Conservation (phyloP, 345 rosid genomes). For the Brassica rapa region DNA sequence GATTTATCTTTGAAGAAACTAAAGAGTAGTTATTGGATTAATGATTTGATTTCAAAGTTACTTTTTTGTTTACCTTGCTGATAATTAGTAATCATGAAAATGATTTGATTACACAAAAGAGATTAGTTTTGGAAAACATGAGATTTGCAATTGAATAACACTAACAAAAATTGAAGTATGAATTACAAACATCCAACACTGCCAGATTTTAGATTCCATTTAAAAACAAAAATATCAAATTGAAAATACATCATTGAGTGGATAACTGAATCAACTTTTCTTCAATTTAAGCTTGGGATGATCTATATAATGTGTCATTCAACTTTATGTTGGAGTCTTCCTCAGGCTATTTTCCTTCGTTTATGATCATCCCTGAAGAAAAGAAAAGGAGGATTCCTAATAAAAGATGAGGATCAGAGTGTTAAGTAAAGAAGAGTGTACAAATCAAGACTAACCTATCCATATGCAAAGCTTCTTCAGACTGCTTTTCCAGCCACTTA, state of each 20-base stretch:
- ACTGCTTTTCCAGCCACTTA: constrained; percentile 58
- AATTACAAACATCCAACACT: background rate
- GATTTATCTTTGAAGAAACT: background rate
- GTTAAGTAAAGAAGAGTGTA: background rate
- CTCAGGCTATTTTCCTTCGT: constrained; percentile 44
- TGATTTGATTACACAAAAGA: background rate
- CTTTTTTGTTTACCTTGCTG: background rate
- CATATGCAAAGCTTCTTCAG: constrained; percentile 32
- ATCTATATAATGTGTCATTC: constrained; percentile 11
- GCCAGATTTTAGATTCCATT: background rate
- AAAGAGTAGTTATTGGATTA: background rate
- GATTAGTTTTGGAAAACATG: background rate
- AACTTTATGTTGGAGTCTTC: background rate
- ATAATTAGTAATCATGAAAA: background rate
- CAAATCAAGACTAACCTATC: constrained; percentile 45
- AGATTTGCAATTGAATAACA: background rate
- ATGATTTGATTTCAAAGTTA: background rate
- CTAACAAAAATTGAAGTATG: background rate
- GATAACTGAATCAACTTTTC: background rate
- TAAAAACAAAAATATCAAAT: background rate
- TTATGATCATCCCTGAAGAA: constrained; percentile 38
- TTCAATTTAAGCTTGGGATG: constrained; percentile 18
- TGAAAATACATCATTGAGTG: background rate
- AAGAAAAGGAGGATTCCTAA: background rate
- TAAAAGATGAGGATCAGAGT: background rate